phyloP scores from a whole-genome alignment of 441 rosid genomes.

The Breynia disticha region DNA sequence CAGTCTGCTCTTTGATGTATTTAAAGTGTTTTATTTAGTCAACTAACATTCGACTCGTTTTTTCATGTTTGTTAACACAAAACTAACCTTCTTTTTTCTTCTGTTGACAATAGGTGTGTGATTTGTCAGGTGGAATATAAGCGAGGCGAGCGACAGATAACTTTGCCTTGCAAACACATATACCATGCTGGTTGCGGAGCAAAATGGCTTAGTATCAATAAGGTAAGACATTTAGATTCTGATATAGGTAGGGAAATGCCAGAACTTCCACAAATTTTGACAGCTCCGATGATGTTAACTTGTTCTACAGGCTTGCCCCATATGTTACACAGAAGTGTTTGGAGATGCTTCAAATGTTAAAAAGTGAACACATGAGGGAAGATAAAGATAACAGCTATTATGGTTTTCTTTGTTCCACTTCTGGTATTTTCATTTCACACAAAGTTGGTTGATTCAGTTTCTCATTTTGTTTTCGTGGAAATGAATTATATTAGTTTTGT shows the following conservation, averaged over 20 bases:
- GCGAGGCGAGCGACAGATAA: constrained; percentile 48
- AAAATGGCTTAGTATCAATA: constrained; percentile 69
- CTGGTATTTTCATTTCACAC: constrained; percentile 16
- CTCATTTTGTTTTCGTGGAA: constrained; percentile 15
- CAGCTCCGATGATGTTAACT: constrained; percentile 8
- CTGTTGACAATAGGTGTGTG: constrained; percentile 44
- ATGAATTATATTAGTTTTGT: constrained; percentile 19
- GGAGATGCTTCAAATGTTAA: constrained; percentile 33
- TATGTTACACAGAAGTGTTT: constrained; percentile 57
- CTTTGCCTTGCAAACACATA: constrained; percentile 59
- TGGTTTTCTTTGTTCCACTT: constrained; percentile 13
- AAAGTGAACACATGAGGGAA: constrained; percentile 16
- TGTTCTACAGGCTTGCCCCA: constrained; percentile 51
- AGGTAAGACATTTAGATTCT: constrained; percentile 26
- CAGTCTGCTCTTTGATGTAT: too few relatives aligned
- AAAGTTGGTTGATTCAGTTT: constrained; percentile 20
- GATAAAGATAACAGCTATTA: constrained; percentile 15
- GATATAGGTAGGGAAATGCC: too few relatives aligned
- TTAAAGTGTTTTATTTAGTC: too few relatives aligned
- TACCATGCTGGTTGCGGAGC: constrained; percentile 54
- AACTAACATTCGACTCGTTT: not conserved
- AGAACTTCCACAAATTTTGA: not conserved
- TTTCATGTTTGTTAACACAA: not conserved
- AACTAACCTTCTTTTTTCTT: not conserved
- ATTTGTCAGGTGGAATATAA: constrained; percentile 79